Evolutionary conservation across 495 filamentous ascomycete genomes (phyloP), one percentile per base, ranked within the genome.

Genomic region (Penicillium turbatum): DNA sequence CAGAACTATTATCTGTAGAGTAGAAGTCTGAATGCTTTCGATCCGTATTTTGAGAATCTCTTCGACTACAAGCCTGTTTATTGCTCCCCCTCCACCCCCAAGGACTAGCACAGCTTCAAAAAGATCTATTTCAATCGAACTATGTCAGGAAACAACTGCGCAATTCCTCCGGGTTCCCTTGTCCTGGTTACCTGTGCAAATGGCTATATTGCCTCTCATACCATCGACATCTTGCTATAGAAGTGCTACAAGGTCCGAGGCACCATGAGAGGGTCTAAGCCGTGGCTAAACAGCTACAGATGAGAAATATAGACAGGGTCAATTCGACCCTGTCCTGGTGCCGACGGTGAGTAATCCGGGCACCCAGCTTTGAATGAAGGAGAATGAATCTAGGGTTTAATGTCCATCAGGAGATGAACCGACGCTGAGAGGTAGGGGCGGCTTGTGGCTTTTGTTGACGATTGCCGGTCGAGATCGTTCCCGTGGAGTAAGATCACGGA

Each of bases 151-250:
- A 16, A 39, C 36, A 39, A 39, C n/a, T 39, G 17, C 36, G 11
- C 36, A 3, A 16, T 31, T 26, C 6, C 26, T 40, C 48, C 13
- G 9, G 24, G 17, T 1, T 40, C 16, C 35, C 6, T 11, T 6
- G 12, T 2, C 9, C 19, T 17, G 34, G 16, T 31, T 6, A 39
- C 36, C 4, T 12, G 36, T 39, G 36, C 36, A 15, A 8, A 16
- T 39, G 17, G 19, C 54, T 62, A 39, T 19, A 39, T 39, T 19
- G 36, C 36, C 36, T 39, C 36, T 39, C 36, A 39, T 15, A 19
- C 16, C 16, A 19, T 39, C 16, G 36, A 39, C 9, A 16, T 17
- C 13, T 39, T 39, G 16, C 36, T 39, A 7, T 3, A 16, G n/a
- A 7, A 17, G 4, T 12, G 36, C 6, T 39, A 39, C 16, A 39